phyloP scores from a whole-genome alignment of 169 alveolate genomes.

The Eimeria maxima region DNA sequence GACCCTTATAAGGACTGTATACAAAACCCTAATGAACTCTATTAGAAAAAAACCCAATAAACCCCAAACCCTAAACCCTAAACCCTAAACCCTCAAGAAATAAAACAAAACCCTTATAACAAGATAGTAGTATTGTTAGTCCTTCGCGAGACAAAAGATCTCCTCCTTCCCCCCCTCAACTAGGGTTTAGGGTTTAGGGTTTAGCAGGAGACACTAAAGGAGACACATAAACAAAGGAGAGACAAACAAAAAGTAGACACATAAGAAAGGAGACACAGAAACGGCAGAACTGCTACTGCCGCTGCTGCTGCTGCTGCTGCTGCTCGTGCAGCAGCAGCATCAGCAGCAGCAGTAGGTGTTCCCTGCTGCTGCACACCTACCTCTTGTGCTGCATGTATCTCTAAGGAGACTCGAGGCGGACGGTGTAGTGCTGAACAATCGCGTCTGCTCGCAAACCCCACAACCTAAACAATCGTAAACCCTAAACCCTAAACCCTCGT shows the following conservation, averaged over 20 bases:
- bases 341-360: background rate
- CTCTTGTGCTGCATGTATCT: no score
- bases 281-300: background rate
- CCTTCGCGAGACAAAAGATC: background rate
- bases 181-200: conserved; percentile 27
- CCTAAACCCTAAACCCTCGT: conserved; percentile 36
- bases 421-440: background rate
- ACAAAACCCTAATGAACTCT: no score
- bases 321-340: background rate
- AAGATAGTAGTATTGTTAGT: no score
- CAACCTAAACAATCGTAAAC: no score
- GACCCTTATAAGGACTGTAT: no score
- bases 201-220: background rate
- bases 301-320: background rate
- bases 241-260: background rate
- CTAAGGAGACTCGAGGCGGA: background rate
- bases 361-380: no score
- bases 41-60: no score
- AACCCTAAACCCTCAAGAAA: no score
- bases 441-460: no score
- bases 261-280: no score
- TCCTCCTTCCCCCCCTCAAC: background rate
- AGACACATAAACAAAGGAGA: background rate
- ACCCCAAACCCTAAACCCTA: conserved; percentile 12
- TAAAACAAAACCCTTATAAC: no score